phyloP scores from a whole-genome alignment of 2,329 filamentous ascomycete genomes.

The Arthrobotrys megalospora region DNA sequence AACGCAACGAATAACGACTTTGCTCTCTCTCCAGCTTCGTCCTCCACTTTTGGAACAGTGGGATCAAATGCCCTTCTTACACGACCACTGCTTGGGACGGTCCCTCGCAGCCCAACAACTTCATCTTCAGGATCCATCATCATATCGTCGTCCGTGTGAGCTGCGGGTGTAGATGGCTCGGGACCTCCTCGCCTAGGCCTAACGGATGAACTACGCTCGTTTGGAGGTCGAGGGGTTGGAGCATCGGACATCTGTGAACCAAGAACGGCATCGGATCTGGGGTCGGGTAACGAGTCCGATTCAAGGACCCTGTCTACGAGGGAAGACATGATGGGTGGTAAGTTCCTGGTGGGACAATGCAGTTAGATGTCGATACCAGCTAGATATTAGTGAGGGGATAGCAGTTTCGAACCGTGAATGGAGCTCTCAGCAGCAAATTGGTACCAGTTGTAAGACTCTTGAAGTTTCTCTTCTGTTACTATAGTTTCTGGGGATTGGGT shows the following conservation, averaged over 20 bases:
- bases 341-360: constrained; percentile 25
- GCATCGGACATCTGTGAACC: constrained; percentile 65
- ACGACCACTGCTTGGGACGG: constrained; percentile 64
- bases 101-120: constrained; percentile 70
- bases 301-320: constrained; percentile 70
- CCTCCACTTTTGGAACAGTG: constrained; percentile 79
- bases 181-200: constrained; percentile 65
- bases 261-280: constrained; percentile 65
- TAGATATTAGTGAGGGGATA: constrained; percentile 19
- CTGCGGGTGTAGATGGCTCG: constrained; percentile 68
- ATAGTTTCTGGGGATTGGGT: neutral
- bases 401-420: constrained; percentile 10
- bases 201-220: constrained; percentile 64
- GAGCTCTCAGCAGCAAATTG: constrained; percentile 18
- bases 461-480: neutral
- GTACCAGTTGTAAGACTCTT: neutral
- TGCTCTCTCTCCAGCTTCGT: constrained; percentile 81
- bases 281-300: constrained; percentile 67
- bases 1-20: constrained; percentile 85
- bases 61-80: constrained; percentile 67
- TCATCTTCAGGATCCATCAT: constrained; percentile 72
- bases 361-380: constrained; percentile 25
- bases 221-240: constrained; percentile 66
- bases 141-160: constrained; percentile 70
- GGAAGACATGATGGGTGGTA: constrained; percentile 70